Evolutionary conservation across 1,139 yeast genomes (phyloP), one percentile per base, ranked within the genome.

Genomic region (Debaryomyces psychrophilus): DNA sequence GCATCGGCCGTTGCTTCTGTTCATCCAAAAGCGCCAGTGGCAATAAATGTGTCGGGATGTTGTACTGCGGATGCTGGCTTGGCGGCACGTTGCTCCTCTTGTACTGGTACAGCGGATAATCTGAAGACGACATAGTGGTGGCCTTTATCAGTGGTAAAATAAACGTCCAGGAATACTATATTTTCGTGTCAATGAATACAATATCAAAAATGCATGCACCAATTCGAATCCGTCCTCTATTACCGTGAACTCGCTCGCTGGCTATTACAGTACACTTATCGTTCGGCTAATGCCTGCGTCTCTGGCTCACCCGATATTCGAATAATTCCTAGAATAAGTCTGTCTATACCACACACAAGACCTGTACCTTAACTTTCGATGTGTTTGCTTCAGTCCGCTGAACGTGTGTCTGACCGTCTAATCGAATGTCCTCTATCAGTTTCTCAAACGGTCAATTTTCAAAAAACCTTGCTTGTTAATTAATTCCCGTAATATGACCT

Each of bases 1-100:
- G 39, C 36, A 44, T 20, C 15, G 29, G 45, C 15, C 41, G 49
- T 29, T 45, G 54, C 11, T 25, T 26, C 25, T 35, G 44, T 25
- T 44, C 46, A 27, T 51, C 61, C 43, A 64, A 51, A 52, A 62
- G 64, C 4, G 64, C 61, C 53, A 59, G 71, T 2, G 76, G 76
- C 42, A 71, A 53, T 47, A 71, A 62, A 54, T 71, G 76, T 12
- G 68, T 62, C 4, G 76, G 76, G 31, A 71, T 51, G 45, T 51
- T 57, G 6, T 43, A 28, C 20, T 43, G 40, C 35, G 20, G 35
- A 25, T 31, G 33, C 33, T 29, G 37, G 35, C 15, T 26, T 11
- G 31, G 39, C n/a, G 27, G 36, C 20, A 35, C 14, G 11, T 27
- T 20, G 11, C 12, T 28, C 27, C 41, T 17, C 34, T 38, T 38